These are phyloP conservation scores for Priceomyces carsonii DNA, from an alignment of 805 yeast species.

Conservation along the genomic window DNA sequence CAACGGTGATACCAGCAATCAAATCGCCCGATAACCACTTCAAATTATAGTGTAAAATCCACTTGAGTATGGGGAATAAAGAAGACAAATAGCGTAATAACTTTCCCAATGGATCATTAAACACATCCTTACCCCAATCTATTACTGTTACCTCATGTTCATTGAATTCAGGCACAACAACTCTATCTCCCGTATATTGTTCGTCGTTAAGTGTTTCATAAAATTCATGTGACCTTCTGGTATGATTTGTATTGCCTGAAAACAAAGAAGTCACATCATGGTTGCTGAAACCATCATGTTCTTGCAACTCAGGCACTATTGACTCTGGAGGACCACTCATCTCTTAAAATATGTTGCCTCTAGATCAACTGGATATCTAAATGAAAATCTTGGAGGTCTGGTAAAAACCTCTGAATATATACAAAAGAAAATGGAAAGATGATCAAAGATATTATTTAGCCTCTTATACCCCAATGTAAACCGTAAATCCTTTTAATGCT, in stretches of 20 bases:
- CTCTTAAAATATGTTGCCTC: not conserved
- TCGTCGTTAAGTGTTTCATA: constrained; percentile 9
- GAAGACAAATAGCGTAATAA: constrained; percentile 54
- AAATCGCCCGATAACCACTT: constrained; percentile 81
- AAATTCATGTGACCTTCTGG: constrained; percentile 15
- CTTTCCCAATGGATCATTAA: constrained; percentile 40
- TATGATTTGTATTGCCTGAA: too few relatives aligned
- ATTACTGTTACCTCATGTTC: constrained; percentile 35
- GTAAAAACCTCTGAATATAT: not conserved
- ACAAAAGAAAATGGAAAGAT: not conserved
- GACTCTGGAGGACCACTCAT: constrained; percentile 13
- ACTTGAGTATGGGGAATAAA: constrained; percentile 75
- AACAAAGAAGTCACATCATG: not conserved
- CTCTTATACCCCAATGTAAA: too few relatives aligned
- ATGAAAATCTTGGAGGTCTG: too few relatives aligned
- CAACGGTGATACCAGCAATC: constrained; percentile 92
- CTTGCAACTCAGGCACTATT: constrained; percentile 21
- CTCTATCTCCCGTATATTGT: constrained; percentile 5
- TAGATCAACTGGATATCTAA: too few relatives aligned
- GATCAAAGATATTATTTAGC: too few relatives aligned
- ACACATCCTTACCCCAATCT: constrained; percentile 28
- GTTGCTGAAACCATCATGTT: constrained; percentile 5
- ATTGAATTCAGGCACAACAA: constrained; percentile 37
- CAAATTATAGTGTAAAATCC: constrained; percentile 83
- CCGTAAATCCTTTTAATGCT: too few relatives aligned